Evolutionary conservation across 805 yeast species (phyloP), one percentile per base, ranked within the genome.

Genomic region (Myxozyma monticola): DNA sequence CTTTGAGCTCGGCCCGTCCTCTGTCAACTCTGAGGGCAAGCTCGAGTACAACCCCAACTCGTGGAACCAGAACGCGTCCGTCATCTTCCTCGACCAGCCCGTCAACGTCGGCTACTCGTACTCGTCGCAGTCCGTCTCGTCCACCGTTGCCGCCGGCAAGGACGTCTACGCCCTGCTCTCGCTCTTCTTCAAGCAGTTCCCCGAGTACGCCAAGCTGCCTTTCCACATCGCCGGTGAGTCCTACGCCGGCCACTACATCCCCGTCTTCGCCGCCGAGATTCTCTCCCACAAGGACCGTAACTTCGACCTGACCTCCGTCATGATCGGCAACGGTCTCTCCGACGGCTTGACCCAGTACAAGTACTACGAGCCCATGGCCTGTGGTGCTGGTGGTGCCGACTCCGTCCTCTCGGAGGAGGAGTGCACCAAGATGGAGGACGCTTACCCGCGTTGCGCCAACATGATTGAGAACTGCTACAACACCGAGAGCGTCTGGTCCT

Each of bases 221-320:
- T 57, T 89, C 78, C 96, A 88, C 68, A 85, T 89, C 66, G 84
- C 96, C 37, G 96, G 96, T 60, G 96, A 89, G 67, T 85, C 95
- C 7, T 89, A 90, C 64, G 96, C 91, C 17, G 96, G 97, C 43
- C 95, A 88, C 65, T 90, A 91, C 71, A 85, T 90, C 59, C 99
- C 99, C 18, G 86, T 78, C 8, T 86, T 80, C 62, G 84, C 84
- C 18, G 73, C 76, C 34, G 81, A 78, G 53, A 77, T 80, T 45
- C 57, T 72, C 70, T 70, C 60, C 53, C 76, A 64, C 60, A 60
- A 49, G 63, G 65, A 46, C 74, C 71, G 80, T 49, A 70, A 76
- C 18, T 81, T 84, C 63, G 79, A 87, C 62, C 74, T 89, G 59
- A 72, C 85, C 10, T 86, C 96, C 2, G 83, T 90, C 17, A 65